These are phyloP conservation scores for Aspergillus fumigatus DNA, from an alignment of 2,329 filamentous ascomycete species.

Conservation along the genomic window DNA sequence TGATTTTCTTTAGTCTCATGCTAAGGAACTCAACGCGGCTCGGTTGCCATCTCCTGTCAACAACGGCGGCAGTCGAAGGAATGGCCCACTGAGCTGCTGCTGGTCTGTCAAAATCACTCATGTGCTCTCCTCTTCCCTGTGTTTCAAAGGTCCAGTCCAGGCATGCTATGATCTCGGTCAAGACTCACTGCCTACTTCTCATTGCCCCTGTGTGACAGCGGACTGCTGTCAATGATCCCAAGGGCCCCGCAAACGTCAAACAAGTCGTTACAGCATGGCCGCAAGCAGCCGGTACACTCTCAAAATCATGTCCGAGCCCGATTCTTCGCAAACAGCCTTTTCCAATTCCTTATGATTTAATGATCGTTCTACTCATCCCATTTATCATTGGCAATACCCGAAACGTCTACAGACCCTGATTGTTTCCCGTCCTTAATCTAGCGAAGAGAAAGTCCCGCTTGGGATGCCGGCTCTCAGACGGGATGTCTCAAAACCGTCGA, in stretches of 20 bases:
- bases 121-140: not conserved
- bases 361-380: not conserved
- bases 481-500: not conserved
- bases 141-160: not conserved
- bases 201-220: not conserved
- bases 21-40: not conserved
- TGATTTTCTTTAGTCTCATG: not conserved
- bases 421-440: not conserved
- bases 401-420: not conserved
- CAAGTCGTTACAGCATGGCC: not conserved
- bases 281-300: not conserved
- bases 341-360: not conserved
- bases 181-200: not conserved
- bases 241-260: not conserved
- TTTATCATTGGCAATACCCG: not conserved
- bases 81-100: too few species aligned
- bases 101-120: not conserved
- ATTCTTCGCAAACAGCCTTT: not conserved
- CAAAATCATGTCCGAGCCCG: not conserved
- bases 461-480: not conserved
- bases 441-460: not conserved
- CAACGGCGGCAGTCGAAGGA: not conserved
- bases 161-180: not conserved
- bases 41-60: not conserved
- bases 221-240: not conserved